These are phyloP conservation scores for Stenogyne calaminthoides DNA, from an alignment of 305 asterid genomes.

Conservation along the genomic window DNA sequence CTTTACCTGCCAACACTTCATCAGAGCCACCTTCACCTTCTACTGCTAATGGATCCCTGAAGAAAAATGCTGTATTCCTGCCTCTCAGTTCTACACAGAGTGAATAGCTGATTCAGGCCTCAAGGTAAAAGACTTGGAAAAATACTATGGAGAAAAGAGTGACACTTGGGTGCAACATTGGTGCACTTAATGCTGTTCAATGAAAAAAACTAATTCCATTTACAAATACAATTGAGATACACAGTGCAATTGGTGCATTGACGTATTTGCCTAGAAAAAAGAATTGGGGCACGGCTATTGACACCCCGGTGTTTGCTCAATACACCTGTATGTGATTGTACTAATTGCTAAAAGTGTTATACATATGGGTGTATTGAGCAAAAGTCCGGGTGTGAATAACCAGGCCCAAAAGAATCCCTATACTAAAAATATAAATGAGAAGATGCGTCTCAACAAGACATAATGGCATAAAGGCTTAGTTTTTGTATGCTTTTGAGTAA, in stretches of 20 bases:
- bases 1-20: constrained; percentile 53
- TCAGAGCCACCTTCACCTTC: constrained; percentile 62
- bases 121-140: constrained; percentile 40
- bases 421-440: neutral
- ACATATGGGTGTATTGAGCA: too few species aligned
- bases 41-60: constrained; percentile 46
- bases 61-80: constrained; percentile 32
- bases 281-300: too few species aligned
- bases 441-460: neutral
- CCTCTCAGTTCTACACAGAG: constrained; percentile 46
- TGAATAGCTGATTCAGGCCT: constrained; percentile 56
- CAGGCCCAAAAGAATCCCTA: neutral
- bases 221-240: too few species aligned
- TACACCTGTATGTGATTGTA: too few species aligned
- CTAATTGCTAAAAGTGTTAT: too few species aligned
- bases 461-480: constrained; percentile 34
- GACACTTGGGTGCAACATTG: too few species aligned
- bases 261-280: too few species aligned
- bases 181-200: too few species aligned
- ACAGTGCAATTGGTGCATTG: too few species aligned
- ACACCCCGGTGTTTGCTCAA: too few species aligned
- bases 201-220: too few species aligned
- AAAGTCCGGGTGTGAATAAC: too few species aligned
- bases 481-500: neutral
- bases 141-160: neutral